phyloP scores from a whole-genome alignment of 2,329 filamentous ascomycete species.

The Penicillium sp. region DNA sequence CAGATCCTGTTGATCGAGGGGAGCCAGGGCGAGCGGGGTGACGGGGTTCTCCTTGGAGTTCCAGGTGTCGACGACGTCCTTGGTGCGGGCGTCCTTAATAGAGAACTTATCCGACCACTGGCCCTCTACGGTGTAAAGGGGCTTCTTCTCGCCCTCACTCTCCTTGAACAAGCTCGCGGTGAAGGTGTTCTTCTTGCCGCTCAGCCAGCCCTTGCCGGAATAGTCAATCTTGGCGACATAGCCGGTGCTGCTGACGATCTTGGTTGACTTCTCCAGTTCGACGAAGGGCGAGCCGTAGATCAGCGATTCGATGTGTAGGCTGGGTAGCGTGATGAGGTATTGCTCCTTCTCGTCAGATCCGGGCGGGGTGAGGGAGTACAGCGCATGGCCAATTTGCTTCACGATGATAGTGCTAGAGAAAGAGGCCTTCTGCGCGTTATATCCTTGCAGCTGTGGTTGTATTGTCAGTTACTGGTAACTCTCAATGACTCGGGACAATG shows the following conservation, averaged over 20 bases:
- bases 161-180: constrained; percentile 69
- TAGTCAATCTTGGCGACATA: constrained; percentile 91
- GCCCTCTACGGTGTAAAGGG: constrained; percentile 76
- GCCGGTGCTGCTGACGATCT: constrained; percentile 81
- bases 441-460: constrained; percentile 60
- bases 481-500: background rate
- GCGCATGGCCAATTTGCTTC: constrained; percentile 88
- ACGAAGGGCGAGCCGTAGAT: constrained; percentile 74
- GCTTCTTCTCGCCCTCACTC: constrained; percentile 62
- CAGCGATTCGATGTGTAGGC: constrained; percentile 88
- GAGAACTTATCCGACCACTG: constrained; percentile 86
- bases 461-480: background rate
- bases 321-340: constrained; percentile 88
- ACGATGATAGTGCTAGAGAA: constrained; percentile 93
- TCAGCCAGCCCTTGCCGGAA: constrained; percentile 88
- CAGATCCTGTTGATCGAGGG: constrained; percentile 75
- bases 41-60: constrained; percentile 57
- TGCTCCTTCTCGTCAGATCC: constrained; percentile 62
- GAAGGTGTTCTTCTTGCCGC: constrained; percentile 92
- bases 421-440: constrained; percentile 94
- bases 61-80: constrained; percentile 56
- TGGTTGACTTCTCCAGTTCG: constrained; percentile 80
- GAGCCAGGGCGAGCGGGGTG: constrained; percentile 67
- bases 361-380: constrained; percentile 63
- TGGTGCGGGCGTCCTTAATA: constrained; percentile 65